Evolutionary conservation across 805 yeast species (phyloP).

Genomic region (Wickerhamiella allomyrinae): DNA sequence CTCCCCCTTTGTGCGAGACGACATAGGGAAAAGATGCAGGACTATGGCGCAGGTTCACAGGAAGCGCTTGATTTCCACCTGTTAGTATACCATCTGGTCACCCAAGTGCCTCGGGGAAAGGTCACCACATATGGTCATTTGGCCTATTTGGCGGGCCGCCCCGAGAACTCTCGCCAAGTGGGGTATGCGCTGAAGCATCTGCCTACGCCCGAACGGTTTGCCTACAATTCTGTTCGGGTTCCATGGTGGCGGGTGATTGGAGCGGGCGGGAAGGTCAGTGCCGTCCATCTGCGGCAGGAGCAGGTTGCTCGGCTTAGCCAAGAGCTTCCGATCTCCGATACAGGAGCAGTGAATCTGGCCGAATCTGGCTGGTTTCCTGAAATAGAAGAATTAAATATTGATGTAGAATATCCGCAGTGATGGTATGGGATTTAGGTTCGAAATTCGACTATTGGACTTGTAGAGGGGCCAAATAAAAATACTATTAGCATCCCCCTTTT

Average conservation of each 20-base stretch:
- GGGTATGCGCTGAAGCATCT: constrained; percentile 54
- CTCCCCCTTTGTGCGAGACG: no score
- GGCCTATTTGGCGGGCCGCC: constrained; percentile 46
- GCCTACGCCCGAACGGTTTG: constrained; percentile 18
- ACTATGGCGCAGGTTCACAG: constrained; percentile 22
- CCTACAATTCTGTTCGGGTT: constrained; percentile 27
- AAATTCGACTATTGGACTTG: no score
- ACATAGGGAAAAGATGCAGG: neutral
- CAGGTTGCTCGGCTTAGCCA: constrained; percentile 34
- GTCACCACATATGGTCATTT: constrained; percentile 69
- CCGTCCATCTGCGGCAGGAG: constrained; percentile 29
- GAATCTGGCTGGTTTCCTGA: constrained; percentile 60
- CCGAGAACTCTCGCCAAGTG: constrained; percentile 58
- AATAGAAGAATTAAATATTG: constrained; percentile 10
- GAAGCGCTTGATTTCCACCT: constrained; percentile 44
- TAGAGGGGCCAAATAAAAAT: no score
- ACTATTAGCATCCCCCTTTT: no score
- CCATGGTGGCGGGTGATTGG: constrained; percentile 78
- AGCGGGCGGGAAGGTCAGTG: constrained; percentile 49
- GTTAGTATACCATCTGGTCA: constrained; percentile 43
- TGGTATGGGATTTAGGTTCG: no score
- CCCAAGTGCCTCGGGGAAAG: constrained; percentile 43
- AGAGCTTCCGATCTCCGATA: constrained; percentile 31
- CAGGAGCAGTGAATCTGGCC: constrained; percentile 28
- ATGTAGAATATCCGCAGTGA: neutral